Evolutionary conservation across 805 yeast species (phyloP), one percentile per base, ranked within the genome.

Genomic region (Pichia exigua): DNA sequence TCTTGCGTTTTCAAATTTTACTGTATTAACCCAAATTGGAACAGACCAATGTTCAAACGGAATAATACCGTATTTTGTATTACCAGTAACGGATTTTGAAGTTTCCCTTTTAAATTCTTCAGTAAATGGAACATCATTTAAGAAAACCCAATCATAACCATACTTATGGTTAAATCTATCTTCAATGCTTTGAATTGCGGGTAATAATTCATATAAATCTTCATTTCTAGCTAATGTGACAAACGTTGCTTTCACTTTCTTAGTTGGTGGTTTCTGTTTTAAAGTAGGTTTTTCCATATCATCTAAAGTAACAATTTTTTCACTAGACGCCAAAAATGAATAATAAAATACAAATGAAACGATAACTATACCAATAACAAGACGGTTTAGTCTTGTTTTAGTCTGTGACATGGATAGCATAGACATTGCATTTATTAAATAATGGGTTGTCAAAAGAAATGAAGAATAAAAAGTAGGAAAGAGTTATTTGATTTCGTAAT

Each of bases 101-200:
- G 95, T 85, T 26, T 79, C 76, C 20, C 68, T 68, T 58, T 78
- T 86, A 67, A 92, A 92, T 59, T 88, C 94, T 1, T 86, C 88
- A 45, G 79, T 74, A 70, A 92, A 92, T 44, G 76, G 83, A 50
- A 80, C 87, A 65, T 92, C 96, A 67, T 91, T 92, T 59, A 92
- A 73, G 66, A 92, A 92, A 30, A 89, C 92, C 97, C 97, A 92
- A 59, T 94, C 97, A 65, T 92, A 92, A 55, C 87, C 76, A 70
- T 72, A 90, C 51, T 85, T 77, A 20, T 71, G 65, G 72, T 92
- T 92, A 75, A 92, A 92, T 56, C 97, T 74, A 67, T 89, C 97
- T 69, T 92, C 97, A 47, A 91, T 78, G 45, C 82, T 78, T 65
- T 87, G 75, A 55, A 87, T 84, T 11, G 94, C 79, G 38, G 72